phyloP scores from a whole-genome alignment of 2,329 filamentous ascomycete genomes.

The Cercospora janseana region DNA sequence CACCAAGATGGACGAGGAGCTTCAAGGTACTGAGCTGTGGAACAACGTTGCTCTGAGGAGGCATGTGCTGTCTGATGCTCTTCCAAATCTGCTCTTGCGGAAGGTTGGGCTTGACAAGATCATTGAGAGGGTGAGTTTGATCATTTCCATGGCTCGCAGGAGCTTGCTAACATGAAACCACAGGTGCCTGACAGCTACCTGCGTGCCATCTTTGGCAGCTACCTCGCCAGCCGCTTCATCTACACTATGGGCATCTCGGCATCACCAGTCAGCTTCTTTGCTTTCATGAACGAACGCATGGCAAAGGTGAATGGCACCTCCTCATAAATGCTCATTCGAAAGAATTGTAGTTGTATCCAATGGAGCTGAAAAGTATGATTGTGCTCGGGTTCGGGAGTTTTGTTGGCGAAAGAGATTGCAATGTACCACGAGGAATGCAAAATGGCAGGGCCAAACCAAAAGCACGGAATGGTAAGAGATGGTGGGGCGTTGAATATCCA shows the following conservation, averaged over 20 bases:
- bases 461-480: too few relatives aligned
- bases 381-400: too few relatives aligned
- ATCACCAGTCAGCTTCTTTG: slow-evolving; percentile 96
- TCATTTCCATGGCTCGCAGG: neutral
- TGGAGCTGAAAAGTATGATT: too few relatives aligned
- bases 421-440: too few relatives aligned
- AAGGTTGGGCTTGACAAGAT: slow-evolving; percentile 91
- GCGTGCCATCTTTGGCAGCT: slow-evolving; percentile 91
- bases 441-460: too few relatives aligned
- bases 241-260: slow-evolving; percentile 92
- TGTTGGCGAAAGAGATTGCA: too few relatives aligned
- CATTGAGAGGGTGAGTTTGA: slow-evolving; percentile 64
- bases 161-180: neutral
- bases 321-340: neutral
- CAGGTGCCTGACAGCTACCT: slow-evolving; percentile 87
- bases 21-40: slow-evolving; percentile 93
- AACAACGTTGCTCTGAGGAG: slow-evolving; percentile 73
- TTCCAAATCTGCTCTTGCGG: slow-evolving; percentile 78
- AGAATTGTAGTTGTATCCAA: slow-evolving; percentile 2
- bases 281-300: slow-evolving; percentile 65
- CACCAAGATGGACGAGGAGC: slow-evolving; percentile 92
- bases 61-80: slow-evolving; percentile 76
- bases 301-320: slow-evolving; percentile 24
- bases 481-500: too few relatives aligned
- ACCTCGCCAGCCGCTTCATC: slow-evolving; percentile 90